Base-by-base conservation (phyloP, 2,329 filamentous ascomycete species). In the Chrysoporthe puriensis region DNA sequence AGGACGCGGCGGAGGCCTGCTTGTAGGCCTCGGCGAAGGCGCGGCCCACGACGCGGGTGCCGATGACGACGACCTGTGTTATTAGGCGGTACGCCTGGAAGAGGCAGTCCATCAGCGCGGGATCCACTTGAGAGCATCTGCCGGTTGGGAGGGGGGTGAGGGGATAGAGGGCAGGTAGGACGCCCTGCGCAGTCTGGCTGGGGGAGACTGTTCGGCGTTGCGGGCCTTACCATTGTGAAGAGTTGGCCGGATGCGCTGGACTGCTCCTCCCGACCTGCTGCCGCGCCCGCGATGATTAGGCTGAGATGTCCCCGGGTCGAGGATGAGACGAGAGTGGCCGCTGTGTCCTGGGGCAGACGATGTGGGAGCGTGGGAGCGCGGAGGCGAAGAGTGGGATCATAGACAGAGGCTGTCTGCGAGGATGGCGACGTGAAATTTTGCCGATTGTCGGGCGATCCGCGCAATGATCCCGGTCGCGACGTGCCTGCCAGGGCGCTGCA, bases 11-110 rank as follows among this genome's bases (percentile, higher is more conserved):
- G 68, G 93, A 89, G 61, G 96, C 96, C 84, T 99, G 96, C 79
- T 93, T 94, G 84, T 96, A 99, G 72, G 96, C 96, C 82, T 97
- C 96, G 75, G 90, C 84, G 78, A 98, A 96, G 75, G 96, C 94
- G 74, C 94, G 93, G 72, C 94, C 94, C 79, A 99, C 88, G 74
- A 98, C 96, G 75, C 96, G 93, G 71, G 90, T 88, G 83, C 95
- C 95, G 76, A 93, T 94, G 73, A 98, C 79, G 81, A 97, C 89
- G 81, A 97, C 94, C 83, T 96, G 93, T 71, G 93, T 93, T 83
- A 99, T 90, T 81, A 97, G 91, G 76, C 94, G 92, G 84, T 98
- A 93, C 79, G 95, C 95, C 95, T 97, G 52, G 32, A 5, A 62
- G 57, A 14, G n/a, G 43, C 5, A 13, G 34, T 34, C 13, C 16